Conservation (phyloP, 148 eudicot genomes). For the Amaranthus palmeri region DNA sequence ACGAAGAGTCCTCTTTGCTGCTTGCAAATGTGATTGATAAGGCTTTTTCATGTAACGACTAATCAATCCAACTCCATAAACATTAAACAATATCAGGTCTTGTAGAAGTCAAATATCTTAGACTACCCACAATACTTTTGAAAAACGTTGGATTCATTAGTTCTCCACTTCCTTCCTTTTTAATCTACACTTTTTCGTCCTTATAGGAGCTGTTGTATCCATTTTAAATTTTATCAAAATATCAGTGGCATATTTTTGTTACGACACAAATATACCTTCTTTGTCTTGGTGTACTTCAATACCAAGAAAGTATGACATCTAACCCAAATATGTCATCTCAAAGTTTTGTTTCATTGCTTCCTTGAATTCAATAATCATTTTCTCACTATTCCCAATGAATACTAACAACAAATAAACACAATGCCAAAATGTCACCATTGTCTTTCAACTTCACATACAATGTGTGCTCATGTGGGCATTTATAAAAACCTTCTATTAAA, state of each 20-base stretch:
- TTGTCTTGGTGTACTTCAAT: conserved; percentile 4
- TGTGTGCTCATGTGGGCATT: too few species aligned
- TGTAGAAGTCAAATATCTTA: too few species aligned
- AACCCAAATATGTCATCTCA: not conserved
- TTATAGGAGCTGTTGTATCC: not conserved
- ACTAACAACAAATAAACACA: too few species aligned
- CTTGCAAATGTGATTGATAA: conserved; percentile 6
- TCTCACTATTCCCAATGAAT: too few species aligned
- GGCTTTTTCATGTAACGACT: conserved; percentile 5
- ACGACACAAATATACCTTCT: not conserved
- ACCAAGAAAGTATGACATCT: conserved; percentile 7
- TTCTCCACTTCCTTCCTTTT: not conserved
- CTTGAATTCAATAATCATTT: too few species aligned
- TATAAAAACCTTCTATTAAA: too few species aligned
- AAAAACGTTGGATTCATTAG: too few species aligned
- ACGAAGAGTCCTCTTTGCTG: not conserved
- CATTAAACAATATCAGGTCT: not conserved
- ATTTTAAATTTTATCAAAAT: conserved; percentile 1
- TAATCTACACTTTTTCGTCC: not conserved
- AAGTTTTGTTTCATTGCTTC: not conserved
- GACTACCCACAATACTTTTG: too few species aligned
- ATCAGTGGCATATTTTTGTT: conserved; percentile 5
- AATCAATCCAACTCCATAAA: not conserved
- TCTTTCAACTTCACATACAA: not conserved
- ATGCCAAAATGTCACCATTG: conserved; percentile 6